Base-by-base conservation (phyloP, 2,329 filamentous ascomycete species). In the Penicillium brasilianum region DNA sequence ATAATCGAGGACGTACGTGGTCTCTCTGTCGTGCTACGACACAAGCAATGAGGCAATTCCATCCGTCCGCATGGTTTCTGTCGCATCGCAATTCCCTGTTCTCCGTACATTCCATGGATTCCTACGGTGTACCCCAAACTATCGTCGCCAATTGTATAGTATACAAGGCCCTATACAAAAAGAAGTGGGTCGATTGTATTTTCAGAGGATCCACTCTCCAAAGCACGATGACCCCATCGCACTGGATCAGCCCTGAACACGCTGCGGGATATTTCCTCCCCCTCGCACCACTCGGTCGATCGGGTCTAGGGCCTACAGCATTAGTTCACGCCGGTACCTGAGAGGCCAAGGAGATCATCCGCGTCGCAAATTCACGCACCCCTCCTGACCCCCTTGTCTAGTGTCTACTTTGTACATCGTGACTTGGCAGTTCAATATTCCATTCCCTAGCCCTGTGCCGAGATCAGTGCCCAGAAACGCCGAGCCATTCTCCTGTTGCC, bases 171-270 rank as follows among this genome's bases (percentile, higher is more conserved):
- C 18, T 52, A 49, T 52, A 52, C 49, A 20, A 36, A 52, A 52
- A 20, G 22, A 52, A 52, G 49, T 52, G 49, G 49, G n/a, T 18
- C 49, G 14, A 52, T 52, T 36, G 20, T 28, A 25, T 52, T 57
- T 50, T 51, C 14, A 55, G 59, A 52, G 57, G 57, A 41, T 37
- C 49, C 49, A 58, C 48, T 51, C 66, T 63, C 59, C n/a, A 51
- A 51, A 36, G 64, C 46, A 63, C 65, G 37, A 65, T 68, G 65
- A 69, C 66, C 37, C 66, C 59, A 66, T 61, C 37, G 54, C 34
- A 18, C 28, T 49, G 25, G 32, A 49, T 20, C 55, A 34, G 41
- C 32, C 48, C 49, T 36, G 49, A 39, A 22, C 57, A 50, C 48
- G 54, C 43, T 65, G 62, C 62, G 62, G 66, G 66, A 67, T 64